Evolutionary conservation across 2,329 filamentous ascomycete genomes (phyloP).

Genomic region (Aphanoascus verrucosus): DNA sequence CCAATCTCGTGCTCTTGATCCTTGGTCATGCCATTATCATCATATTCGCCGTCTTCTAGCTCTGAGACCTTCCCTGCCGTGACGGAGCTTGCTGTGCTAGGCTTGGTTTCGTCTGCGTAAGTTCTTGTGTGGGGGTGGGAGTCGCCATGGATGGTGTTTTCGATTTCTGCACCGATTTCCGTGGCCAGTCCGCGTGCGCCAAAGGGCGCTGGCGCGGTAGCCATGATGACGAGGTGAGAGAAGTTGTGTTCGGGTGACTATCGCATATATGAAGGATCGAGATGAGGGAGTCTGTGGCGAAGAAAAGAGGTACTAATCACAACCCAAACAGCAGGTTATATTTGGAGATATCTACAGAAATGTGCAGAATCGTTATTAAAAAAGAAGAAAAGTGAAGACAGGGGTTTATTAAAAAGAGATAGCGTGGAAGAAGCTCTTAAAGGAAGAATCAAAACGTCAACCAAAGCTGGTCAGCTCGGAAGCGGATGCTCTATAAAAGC

Average conservation of each 20-base stretch:
- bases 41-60: constrained; percentile 2
- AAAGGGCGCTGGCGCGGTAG: constrained; percentile 7
- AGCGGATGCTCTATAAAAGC: neutral
- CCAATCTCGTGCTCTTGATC: constrained; percentile 22
- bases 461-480: too few species aligned
- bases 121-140: neutral
- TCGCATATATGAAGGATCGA: neutral
- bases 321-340: too few species aligned
- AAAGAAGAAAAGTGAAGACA: too few species aligned
- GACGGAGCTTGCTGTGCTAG: constrained; percentile 18
- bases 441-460: too few species aligned
- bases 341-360: too few species aligned
- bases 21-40: constrained; percentile 20
- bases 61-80: constrained; percentile 18
- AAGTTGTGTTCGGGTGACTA: neutral
- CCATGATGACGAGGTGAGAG: neutral
- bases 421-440: too few species aligned
- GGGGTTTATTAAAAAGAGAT: too few species aligned
- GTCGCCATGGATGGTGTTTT: neutral
- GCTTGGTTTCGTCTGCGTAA: constrained; percentile 11
- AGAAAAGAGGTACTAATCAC: too few species aligned
- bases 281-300: too few species aligned
- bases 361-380: too few species aligned
- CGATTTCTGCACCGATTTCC: neutral
- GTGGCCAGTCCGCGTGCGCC: neutral